Conservation (phyloP, 2,329 filamentous ascomycete genomes). For the Teratosphaeria pseudoeucalypti region DNA sequence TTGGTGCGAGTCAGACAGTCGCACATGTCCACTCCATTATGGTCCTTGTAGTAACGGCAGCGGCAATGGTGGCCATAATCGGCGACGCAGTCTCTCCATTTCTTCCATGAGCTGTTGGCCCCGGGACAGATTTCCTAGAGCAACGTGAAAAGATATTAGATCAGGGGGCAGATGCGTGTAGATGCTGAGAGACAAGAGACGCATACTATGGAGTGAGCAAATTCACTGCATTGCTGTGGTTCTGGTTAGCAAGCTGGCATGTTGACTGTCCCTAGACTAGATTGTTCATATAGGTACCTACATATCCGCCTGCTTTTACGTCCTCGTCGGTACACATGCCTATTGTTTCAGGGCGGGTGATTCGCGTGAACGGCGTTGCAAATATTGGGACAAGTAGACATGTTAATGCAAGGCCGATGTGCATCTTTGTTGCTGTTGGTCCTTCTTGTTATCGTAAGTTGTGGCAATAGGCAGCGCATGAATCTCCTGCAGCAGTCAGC, state of each 20-base stretch:
- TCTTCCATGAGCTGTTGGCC: background rate
- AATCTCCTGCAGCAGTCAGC: background rate
- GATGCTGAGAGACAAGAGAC: background rate
- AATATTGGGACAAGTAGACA: background rate
- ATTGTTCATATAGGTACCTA: background rate
- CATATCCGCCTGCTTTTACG: background rate
- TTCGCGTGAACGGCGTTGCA: background rate
- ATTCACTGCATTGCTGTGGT: background rate
- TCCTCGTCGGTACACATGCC: background rate
- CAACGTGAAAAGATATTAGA: background rate
- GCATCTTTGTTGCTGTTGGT: background rate
- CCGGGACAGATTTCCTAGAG: background rate
- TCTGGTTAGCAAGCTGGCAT: background rate
- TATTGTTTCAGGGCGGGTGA: background rate
- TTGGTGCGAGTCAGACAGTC: background rate
- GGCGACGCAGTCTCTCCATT: background rate
- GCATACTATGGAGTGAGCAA: background rate
- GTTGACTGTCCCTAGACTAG: background rate
- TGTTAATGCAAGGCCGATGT: background rate
- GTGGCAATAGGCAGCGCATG: background rate
- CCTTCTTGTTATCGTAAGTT: background rate
- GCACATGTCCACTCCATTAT: background rate
- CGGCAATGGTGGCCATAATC: background rate
- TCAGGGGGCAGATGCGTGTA: background rate
- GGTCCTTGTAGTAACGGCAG: background rate